Conservation (phyloP, 2,329 filamentous ascomycete genomes). For the Teratosphaeria pseudoeucalypti region DNA sequence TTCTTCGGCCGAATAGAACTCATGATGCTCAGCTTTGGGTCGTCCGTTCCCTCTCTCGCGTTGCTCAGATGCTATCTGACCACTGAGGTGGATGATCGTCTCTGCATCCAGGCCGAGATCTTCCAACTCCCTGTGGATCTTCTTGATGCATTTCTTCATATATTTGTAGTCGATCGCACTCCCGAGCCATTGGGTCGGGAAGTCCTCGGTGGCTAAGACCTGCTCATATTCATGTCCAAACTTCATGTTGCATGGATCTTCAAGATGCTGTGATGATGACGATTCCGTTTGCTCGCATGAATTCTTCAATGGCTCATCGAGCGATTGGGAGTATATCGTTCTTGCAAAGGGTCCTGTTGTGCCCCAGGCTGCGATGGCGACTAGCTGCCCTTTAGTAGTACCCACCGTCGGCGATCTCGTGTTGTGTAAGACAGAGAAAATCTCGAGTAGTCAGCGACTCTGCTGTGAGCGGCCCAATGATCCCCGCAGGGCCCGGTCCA, state of each 20-base stretch:
- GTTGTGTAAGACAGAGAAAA: neutral
- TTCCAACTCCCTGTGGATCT: constrained; percentile 60
- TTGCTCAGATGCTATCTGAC: constrained; percentile 20
- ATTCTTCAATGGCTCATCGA: neutral
- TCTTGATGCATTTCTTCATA: constrained; percentile 82
- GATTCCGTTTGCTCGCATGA: neutral
- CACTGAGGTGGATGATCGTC: constrained; percentile 56
- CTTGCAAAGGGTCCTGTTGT: neutral
- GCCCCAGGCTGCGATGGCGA: neutral
- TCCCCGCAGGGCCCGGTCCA: neutral
- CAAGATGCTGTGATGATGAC: neutral
- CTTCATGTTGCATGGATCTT: constrained; percentile 52
- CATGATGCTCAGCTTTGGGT: constrained; percentile 1
- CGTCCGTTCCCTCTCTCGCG: constrained; percentile 1
- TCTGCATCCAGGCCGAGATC: constrained; percentile 61
- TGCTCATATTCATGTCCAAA: constrained; percentile 71
- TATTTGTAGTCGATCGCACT: constrained; percentile 74
- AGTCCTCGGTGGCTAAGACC: constrained; percentile 59
- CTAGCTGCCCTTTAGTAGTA: neutral
- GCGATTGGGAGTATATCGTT: neutral
- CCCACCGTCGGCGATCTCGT: neutral
- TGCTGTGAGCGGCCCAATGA: neutral
- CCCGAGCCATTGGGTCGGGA: constrained; percentile 60
- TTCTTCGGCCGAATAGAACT: constrained; percentile 14
- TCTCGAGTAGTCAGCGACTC: neutral